phyloP scores from a whole-genome alignment of 2,329 filamentous ascomycete genomes.

The Colletotrichum godetiae region DNA sequence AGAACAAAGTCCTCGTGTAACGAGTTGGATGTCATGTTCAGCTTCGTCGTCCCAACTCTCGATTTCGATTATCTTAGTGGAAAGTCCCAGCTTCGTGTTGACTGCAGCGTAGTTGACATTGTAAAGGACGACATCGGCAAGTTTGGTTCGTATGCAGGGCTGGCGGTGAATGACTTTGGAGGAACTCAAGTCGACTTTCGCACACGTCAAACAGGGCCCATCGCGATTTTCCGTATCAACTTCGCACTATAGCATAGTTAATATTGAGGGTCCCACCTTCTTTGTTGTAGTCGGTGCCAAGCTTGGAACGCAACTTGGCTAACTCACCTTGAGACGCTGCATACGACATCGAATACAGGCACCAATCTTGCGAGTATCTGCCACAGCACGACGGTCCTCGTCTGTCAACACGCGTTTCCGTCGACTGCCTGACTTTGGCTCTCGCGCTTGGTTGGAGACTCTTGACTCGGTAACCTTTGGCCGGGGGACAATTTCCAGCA shows the following conservation, averaged over 20 bases:
- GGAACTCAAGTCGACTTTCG: slow-evolving; percentile 49
- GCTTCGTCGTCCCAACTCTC: slow-evolving; percentile 44
- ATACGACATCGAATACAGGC: slow-evolving; percentile 59
- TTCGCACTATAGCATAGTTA: slow-evolving; percentile 47
- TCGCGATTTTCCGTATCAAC: slow-evolving; percentile 45
- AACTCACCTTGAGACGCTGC: slow-evolving; percentile 56
- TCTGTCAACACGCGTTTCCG: slow-evolving; percentile 37
- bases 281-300: not conserved
- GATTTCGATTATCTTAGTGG: slow-evolving; percentile 53
- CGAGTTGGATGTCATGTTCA: slow-evolving; percentile 45
- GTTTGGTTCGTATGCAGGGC: slow-evolving; percentile 56
- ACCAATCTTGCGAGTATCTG: slow-evolving; percentile 47
- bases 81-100: slow-evolving; percentile 50
- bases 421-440: not conserved
- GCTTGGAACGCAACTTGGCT: not conserved
- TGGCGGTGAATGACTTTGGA: slow-evolving; percentile 60
- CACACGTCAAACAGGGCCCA: slow-evolving; percentile 54
- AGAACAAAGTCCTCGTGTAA: slow-evolving; percentile 51
- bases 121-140: slow-evolving; percentile 53
- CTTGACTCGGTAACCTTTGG: not conserved
- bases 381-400: slow-evolving; percentile 45
- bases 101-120: slow-evolving; percentile 49
- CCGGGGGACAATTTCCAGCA: not conserved
- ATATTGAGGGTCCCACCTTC: not conserved
- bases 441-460: not conserved